Percentiles rank a stretch among this genome's conserved stretches.
These are phyloP conservation scores for Alternaria arbusti DNA, from an alignment of 2,329 filamentous ascomycete species.

Conservation along the genomic window DNA sequence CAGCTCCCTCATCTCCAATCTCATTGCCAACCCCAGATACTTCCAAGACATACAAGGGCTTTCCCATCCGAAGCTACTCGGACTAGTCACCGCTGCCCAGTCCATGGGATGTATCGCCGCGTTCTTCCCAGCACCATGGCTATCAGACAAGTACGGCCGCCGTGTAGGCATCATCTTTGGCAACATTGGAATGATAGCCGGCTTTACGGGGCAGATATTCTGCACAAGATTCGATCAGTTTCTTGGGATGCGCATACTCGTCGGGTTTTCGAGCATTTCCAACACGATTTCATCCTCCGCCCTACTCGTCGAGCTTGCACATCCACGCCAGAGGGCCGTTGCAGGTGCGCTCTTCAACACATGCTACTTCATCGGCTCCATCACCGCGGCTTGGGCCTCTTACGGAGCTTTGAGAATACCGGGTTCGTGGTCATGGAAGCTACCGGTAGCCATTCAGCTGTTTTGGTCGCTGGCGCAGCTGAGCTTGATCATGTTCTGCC, in stretches of 20 bases:
- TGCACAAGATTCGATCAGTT: slow-evolving; percentile 8
- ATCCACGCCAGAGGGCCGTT: slow-evolving; percentile 20
- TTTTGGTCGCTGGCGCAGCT: slow-evolving; percentile 13
- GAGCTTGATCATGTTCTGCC: slow-evolving; percentile 32
- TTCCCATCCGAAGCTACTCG: slow-evolving; percentile 10
- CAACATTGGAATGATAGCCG: slow-evolving; percentile 15
- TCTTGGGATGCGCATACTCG: slow-evolving; percentile 12
- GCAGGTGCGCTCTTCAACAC: slow-evolving; percentile 24
- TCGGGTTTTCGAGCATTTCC: slow-evolving; percentile 18
- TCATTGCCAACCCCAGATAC: slow-evolving; percentile 21
- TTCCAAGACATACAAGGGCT: slow-evolving; percentile 10
- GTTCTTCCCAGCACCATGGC: slow-evolving; percentile 27
- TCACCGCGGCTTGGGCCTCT: slow-evolving; percentile 13
- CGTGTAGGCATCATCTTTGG: slow-evolving; percentile 17
- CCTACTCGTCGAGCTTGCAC: slow-evolving; percentile 19
- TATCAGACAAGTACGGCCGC: slow-evolving; percentile 23
- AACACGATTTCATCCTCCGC: slow-evolving; percentile 18
- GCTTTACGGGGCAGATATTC: slow-evolving; percentile 16
- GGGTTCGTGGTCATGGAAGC: slow-evolving; percentile 19
- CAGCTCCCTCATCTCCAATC: slow-evolving; percentile 23
- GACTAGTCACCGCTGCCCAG: slow-evolving; percentile 21
- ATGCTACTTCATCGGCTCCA: slow-evolving; percentile 20
- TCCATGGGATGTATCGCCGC: slow-evolving; percentile 22
- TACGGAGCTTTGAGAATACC: slow-evolving; percentile 11
- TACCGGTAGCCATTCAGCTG: slow-evolving; percentile 15